phyloP scores from a whole-genome alignment of 305 asterid species.

The Fraxinus sp. region DNA sequence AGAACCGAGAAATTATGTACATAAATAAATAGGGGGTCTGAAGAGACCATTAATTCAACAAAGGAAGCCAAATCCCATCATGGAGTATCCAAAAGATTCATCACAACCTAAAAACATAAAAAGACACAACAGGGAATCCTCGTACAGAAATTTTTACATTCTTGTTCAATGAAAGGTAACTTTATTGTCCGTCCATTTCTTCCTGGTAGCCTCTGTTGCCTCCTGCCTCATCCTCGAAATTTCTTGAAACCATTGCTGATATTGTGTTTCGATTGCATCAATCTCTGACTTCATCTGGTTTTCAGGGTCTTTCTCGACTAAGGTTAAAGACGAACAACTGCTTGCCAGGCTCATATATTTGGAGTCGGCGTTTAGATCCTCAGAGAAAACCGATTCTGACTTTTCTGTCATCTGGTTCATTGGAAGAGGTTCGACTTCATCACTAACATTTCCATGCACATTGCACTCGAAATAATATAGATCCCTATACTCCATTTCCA shows the following conservation, averaged over 20 bases:
- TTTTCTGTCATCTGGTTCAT: constrained; percentile 31
- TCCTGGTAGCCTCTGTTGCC: constrained; percentile 61
- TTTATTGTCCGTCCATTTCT: constrained; percentile 49
- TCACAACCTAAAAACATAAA: neutral
- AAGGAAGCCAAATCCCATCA: constrained; percentile 24
- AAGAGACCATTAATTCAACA: neutral
- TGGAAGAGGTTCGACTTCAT: constrained; percentile 25
- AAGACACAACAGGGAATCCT: neutral
- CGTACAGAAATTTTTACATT: neutral
- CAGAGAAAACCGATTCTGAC: constrained; percentile 25
- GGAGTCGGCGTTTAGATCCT: constrained; percentile 18
- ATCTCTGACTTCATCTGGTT: constrained; percentile 45
- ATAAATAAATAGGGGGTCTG: neutral
- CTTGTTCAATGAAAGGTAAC: constrained; percentile 24
- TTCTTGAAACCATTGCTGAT: constrained; percentile 55
- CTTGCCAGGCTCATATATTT: constrained; percentile 32
- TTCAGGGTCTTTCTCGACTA: constrained; percentile 37
- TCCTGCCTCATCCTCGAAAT: constrained; percentile 53
- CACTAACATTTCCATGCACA: constrained; percentile 29
- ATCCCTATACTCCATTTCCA: constrained; percentile 40
- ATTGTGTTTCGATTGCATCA: constrained; percentile 54
- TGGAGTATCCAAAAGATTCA: constrained; percentile 21
- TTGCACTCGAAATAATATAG: constrained; percentile 36
- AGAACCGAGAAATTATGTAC: neutral
- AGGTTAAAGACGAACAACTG: constrained; percentile 34